Base-by-base conservation (phyloP, 2,329 filamentous ascomycete species). In the Furcasterigmium furcatum region DNA sequence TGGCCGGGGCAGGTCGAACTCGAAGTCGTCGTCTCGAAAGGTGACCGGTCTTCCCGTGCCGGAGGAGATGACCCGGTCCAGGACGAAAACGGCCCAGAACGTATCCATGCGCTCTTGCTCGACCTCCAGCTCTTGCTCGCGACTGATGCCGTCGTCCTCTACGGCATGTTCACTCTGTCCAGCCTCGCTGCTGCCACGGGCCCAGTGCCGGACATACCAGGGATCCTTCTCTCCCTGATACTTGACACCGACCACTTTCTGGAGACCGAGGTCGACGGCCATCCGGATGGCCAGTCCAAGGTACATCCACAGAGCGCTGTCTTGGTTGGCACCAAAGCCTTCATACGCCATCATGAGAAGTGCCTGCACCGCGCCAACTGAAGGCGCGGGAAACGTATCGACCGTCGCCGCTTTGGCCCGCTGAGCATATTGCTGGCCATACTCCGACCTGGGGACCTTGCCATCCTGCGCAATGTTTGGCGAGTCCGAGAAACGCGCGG, bases 271-370 rank as follows among this genome's bases (percentile, higher is more conserved):
- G 58, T 91, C 86, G 49, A 88, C 80, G 1, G 85, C 85, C 82
- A 91, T 87, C 13, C 90, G 84, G 49, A 95, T 95, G 0, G 90
- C 85, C 43, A 92, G 84, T 0, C 90, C 91, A 2, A 95, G 73
- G 59, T 95, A 95, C 89, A 95, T 95, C 90, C 91, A 96, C 7
- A 96, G 66, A 1, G 89, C 88, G 61, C 89, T 95, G 58, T 95
- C 91, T 55, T 91, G 88, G 53, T 89, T 88, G 10, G 88, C 87
- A 1, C 90, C 91, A 55, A 96, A 95, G 36, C 91, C 86, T 54
- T 95, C 89, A 58, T 95, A 95, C 0, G 89, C 90, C 66, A 96
- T 80, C 22, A 96, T 69, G 10, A 95, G 67, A 41, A 86, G 91
- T 1, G 90, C 88, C 56, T 95, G 91, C 0, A 94, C 88, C 9